Percentiles rank a stretch among this genome's conserved stretches.
Evolutionary conservation across 164 flowering plant species (phyloP).

Genomic region (Hamamelis virginiana): DNA sequence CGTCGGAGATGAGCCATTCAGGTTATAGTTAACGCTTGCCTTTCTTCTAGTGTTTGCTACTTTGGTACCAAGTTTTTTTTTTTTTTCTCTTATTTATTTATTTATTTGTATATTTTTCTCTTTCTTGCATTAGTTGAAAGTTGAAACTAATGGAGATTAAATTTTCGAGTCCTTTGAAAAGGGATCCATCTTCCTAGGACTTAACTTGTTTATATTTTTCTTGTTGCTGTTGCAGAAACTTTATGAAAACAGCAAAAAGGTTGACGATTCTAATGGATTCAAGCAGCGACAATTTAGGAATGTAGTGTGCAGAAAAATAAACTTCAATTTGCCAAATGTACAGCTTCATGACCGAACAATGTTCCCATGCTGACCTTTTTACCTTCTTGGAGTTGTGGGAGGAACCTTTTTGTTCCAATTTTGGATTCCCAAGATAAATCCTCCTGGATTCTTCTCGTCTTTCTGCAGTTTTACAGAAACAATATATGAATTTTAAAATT

Average conservation of each 20-base stretch:
- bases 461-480: not conserved
- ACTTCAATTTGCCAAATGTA: constrained; percentile 39
- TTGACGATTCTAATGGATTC: constrained; percentile 69
- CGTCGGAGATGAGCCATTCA: constrained; percentile 63
- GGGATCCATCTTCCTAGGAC: not conserved
- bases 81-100: not conserved
- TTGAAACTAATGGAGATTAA: not conserved
- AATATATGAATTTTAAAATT: constrained; percentile 6
- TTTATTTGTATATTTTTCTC: too few species aligned
- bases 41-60: not conserved
- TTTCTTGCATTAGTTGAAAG: not conserved
- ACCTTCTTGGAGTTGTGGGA: constrained; percentile 12
- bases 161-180: too few species aligned
- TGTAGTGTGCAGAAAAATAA: constrained; percentile 25
- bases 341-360: constrained; percentile 32
- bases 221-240: constrained; percentile 51
- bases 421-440: not conserved
- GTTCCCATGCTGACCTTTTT: constrained; percentile 21
- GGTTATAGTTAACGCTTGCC: constrained; percentile 36
- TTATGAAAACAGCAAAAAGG: constrained; percentile 55
- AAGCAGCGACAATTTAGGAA: constrained; percentile 50
- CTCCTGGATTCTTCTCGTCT: constrained; percentile 7
- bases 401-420: constrained; percentile 17
- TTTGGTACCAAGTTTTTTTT: not conserved
- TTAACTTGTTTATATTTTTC: not conserved